Conservation (phyloP, 2,329 filamentous ascomycete genomes). For the Cladosporium colombiae region DNA sequence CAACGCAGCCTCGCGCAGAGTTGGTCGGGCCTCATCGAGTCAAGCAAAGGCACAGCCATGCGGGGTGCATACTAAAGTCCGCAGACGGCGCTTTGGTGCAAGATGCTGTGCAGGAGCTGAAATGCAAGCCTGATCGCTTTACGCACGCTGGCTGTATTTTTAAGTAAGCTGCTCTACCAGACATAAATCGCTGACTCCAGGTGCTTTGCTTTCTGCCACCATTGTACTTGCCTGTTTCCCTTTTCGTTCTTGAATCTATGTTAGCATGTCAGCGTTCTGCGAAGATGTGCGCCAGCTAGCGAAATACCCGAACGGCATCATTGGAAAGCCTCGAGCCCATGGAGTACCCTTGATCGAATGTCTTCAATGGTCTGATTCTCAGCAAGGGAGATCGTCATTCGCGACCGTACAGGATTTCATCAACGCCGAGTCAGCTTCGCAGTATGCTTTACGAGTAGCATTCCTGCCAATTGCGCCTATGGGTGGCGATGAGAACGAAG, state of each 20-base stretch:
- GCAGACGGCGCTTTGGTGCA: constrained; percentile 2
- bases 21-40: background rate
- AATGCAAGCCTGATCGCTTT: constrained; percentile 8
- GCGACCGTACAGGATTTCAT: background rate
- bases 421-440: background rate
- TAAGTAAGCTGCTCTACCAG: background rate
- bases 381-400: background rate
- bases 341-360: background rate
- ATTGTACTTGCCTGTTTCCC: background rate
- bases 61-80: constrained; percentile 8
- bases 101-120: constrained; percentile 9
- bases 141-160: background rate
- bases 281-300: constrained; percentile 3
- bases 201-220: background rate
- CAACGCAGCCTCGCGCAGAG: background rate
- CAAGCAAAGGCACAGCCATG: constrained; percentile 4
- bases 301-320: constrained; percentile 8
- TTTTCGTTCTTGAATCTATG: background rate
- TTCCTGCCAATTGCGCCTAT: constrained; percentile 2
- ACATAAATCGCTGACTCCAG: background rate
- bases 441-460: constrained; percentile 5
- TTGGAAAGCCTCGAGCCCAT: background rate
- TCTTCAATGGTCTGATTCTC: background rate
- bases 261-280: constrained; percentile 15
- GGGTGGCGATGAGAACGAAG: background rate